Evolutionary conservation across 1,284 basidiomycete species (phyloP), one percentile per base, ranked within the genome.

Genomic region (Meripilus lineatus): DNA sequence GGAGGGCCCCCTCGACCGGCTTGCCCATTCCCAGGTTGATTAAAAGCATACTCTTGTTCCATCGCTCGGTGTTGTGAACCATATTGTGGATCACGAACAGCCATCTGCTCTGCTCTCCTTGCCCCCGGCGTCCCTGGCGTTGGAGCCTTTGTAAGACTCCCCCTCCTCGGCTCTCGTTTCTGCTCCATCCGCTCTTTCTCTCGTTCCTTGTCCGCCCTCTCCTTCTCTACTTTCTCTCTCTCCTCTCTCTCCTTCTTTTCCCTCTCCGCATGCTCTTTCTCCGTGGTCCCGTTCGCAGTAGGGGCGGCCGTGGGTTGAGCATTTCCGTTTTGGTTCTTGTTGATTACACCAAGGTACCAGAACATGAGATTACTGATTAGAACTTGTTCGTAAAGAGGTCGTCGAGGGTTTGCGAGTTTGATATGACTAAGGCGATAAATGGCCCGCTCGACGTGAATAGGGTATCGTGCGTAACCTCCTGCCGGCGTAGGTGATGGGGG

Each of bases 331-430:
- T 81, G 82, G 23, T 81, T 74, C 67, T 88, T 93, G 63, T 98
- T 97, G 67, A 99, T 96, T 51, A 99, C 81, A n/a, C 92, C 90
- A 32, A 99, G 76, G 63, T 99, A 99, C 95, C 95, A 99, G 74
- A 99, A 99, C 94, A 98, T 99, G 54, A 99, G 74, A 64, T 99
- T 99, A 58, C 93, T 96, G 65, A 99, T 99, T 49, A 99, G 70
- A 40, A 99, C 95, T 65, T 99, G 95, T 69, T 99, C 96, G 58
- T 96, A 98, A 14, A 99, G 73, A 15, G 96, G 93, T 34, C 95
- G 75, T 42, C 96, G 77, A 8, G 95, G 94, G 64, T 99, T 98
- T 20, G 96, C 95, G 35, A 99, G 75, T 68, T 99, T 99, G 74
- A 99, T 98, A 62, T 99, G 95, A 62, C 89, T 93, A 40, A 99